These are phyloP conservation scores for Halophytophthora batemanensis DNA, from an alignment of 352 stramenopile genomes.

Conservation along the genomic window DNA sequence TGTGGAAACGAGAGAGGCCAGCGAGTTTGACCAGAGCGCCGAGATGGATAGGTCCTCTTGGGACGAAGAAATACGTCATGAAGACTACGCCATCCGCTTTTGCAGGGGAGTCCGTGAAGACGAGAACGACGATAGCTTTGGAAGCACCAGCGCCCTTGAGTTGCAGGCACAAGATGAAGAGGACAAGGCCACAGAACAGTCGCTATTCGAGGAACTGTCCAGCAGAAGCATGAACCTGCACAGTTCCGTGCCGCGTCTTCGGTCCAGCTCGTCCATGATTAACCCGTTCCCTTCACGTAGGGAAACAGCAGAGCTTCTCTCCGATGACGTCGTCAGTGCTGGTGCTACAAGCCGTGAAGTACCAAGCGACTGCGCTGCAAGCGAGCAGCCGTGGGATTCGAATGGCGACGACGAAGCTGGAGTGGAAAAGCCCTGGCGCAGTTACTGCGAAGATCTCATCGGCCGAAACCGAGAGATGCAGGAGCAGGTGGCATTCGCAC, in stretches of 20 bases:
- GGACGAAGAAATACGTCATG: conserved; percentile 11
- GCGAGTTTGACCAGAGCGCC: conserved; percentile 7
- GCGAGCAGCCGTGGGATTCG: conserved; percentile 15
- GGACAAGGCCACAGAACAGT: conserved; percentile 14
- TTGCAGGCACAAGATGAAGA: conserved; percentile 23
- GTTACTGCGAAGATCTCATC: conserved; percentile 74
- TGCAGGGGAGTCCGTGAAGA: conserved; percentile 18
- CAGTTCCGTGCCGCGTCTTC: conserved; percentile 1
- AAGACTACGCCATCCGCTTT: conserved; percentile 12
- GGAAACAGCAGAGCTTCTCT: conserved; percentile 15
- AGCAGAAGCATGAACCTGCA: conserved; percentile 6
- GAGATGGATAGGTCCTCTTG: conserved; percentile 17
- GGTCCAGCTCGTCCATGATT: conserved; percentile 3
- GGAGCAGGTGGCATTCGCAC: conserved; percentile 62
- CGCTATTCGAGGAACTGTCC: conserved; percentile 15
- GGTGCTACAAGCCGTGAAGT: conserved; percentile 8
- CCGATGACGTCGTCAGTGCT: conserved; percentile 10
- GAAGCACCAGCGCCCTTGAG: conserved; percentile 26
- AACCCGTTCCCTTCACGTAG: conserved; percentile 14
- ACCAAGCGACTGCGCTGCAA: conserved; percentile 9
- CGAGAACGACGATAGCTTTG: conserved; percentile 26
- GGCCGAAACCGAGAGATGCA: conserved; percentile 74
- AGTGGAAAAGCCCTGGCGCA: conserved; percentile 54
- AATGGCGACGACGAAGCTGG: conserved; percentile 14
- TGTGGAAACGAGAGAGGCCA: conserved; percentile 28